phyloP scores from a whole-genome alignment of 2,329 filamentous ascomycete genomes.

The Pseudogymnoascus sp. region DNA sequence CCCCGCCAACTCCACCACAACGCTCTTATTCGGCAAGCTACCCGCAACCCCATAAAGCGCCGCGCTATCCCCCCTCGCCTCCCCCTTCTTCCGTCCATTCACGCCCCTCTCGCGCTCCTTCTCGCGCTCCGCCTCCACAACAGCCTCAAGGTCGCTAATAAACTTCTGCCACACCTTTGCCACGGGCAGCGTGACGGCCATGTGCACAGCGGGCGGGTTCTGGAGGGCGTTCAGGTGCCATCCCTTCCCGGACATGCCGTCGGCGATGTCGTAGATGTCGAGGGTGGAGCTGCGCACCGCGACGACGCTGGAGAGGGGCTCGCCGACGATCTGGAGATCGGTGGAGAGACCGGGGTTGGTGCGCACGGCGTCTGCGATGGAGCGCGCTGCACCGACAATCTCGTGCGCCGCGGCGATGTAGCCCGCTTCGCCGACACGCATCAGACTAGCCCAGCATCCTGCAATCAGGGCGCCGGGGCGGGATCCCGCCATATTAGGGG shows the following conservation, averaged over 20 bases:
- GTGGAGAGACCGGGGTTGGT: constrained; percentile 58
- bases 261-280: constrained; percentile 89
- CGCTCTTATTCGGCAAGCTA: constrained; percentile 88
- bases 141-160: constrained; percentile 60
- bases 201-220: constrained; percentile 82
- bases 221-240: constrained; percentile 97
- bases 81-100: constrained; percentile 57
- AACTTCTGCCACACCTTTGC: constrained; percentile 73
- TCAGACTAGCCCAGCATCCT: constrained; percentile 87
- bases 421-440: constrained; percentile 77
- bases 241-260: constrained; percentile 72
- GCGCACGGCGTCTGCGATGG: constrained; percentile 66
- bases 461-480: constrained; percentile 90
- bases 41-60: constrained; percentile 93
- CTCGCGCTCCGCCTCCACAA: constrained; percentile 66
- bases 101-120: constrained; percentile 66
- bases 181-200: constrained; percentile 86
- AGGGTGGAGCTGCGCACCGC: constrained; percentile 79
- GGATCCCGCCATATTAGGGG: constrained; percentile 82
- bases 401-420: constrained; percentile 80
- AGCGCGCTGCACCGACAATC: constrained; percentile 81
- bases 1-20: constrained; percentile 81
- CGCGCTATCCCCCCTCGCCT: constrained; percentile 68
- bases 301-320: constrained; percentile 81
- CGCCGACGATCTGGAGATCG: constrained; percentile 73